phyloP scores from a whole-genome alignment of 2,329 filamentous ascomycete genomes.

The Phialophora macrospora region DNA sequence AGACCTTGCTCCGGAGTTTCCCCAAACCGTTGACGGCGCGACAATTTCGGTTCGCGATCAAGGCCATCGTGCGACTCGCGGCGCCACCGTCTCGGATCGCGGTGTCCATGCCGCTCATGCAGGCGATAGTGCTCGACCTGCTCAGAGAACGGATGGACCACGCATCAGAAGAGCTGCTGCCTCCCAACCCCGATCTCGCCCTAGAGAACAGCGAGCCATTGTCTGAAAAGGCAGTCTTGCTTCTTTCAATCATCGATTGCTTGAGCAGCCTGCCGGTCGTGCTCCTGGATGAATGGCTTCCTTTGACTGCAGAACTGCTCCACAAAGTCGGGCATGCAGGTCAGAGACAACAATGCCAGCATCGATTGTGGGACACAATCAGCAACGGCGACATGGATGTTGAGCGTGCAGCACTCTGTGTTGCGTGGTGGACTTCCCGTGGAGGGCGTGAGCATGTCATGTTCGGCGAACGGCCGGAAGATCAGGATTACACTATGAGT shows the following conservation, averaged over 20 bases:
- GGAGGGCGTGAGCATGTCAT: conserved; percentile 64
- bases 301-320: conserved; percentile 70
- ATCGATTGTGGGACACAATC: conserved; percentile 78
- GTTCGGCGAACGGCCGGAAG: conserved; percentile 48
- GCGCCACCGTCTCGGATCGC: conserved; percentile 78
- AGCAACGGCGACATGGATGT: conserved; percentile 86
- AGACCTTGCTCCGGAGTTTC: conserved; percentile 78
- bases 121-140: conserved; percentile 80
- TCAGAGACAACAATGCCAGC: conserved; percentile 69
- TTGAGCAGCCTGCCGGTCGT: conserved; percentile 73
- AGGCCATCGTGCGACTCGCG: conserved; percentile 79
- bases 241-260: conserved; percentile 77
- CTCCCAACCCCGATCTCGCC: conserved; percentile 44
- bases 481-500: conserved; percentile 58
- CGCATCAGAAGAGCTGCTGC: conserved; percentile 58
- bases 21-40: conserved; percentile 76
- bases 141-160: conserved; percentile 67
- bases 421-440: conserved; percentile 81
- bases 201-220: conserved; percentile 46
- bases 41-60: conserved; percentile 88
- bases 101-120: conserved; percentile 74
- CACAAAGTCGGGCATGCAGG: conserved; percentile 65
- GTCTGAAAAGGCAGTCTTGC: conserved; percentile 80
- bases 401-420: conserved; percentile 75
- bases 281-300: conserved; percentile 80